phyloP scores from a whole-genome alignment of 345 rosid species.

The Microcos paniculata region DNA sequence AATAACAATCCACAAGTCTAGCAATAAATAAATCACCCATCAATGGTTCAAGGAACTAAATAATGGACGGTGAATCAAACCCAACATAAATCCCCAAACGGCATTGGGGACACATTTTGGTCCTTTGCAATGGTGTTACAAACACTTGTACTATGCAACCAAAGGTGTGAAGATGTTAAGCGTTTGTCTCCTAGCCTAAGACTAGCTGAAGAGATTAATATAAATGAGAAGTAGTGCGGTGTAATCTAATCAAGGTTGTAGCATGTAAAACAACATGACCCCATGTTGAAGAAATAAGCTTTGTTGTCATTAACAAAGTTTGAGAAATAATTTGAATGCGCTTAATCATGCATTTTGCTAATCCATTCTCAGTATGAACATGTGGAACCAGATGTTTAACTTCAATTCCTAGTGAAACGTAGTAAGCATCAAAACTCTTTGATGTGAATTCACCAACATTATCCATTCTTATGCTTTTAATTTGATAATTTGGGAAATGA shows the following conservation, averaged over 20 bases:
- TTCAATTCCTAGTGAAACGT: too few species aligned
- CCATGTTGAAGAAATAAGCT: neutral
- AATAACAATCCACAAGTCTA: neutral
- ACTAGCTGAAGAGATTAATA: neutral
- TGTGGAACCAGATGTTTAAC: too few species aligned
- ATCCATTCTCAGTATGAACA: too few species aligned
- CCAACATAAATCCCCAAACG: neutral
- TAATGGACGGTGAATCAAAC: constrained; percentile 2
- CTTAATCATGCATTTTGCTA: too few species aligned
- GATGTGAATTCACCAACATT: too few species aligned
- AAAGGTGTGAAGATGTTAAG: neutral
- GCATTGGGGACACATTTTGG: neutral
- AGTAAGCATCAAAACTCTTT: too few species aligned
- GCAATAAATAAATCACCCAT: neutral
- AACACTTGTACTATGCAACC: neutral
- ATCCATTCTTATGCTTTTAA: too few species aligned
- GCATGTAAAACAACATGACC: neutral
- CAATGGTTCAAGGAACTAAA: neutral
- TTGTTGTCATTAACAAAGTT: neutral
- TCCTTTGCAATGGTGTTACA: neutral
- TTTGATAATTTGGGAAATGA: too few species aligned
- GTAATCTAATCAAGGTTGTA: neutral
- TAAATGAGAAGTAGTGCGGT: neutral
- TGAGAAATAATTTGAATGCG: too few species aligned
- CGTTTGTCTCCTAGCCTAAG: neutral